These are phyloP conservation scores for Nitzschia putrida DNA, from an alignment of 108 stramenopile genomes.

Conservation along the genomic window DNA sequence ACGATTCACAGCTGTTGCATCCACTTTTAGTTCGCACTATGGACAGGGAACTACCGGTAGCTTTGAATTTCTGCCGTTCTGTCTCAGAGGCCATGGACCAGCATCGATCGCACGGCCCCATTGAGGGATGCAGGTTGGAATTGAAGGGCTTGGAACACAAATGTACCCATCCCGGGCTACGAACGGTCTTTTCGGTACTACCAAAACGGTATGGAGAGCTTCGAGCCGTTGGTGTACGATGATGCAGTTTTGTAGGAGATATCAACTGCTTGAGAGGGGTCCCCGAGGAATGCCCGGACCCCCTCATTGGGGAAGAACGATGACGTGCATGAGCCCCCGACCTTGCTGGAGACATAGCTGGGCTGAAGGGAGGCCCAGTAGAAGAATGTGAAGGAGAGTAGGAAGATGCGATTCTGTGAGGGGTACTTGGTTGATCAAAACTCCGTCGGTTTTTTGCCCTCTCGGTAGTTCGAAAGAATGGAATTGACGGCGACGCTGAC, in stretches of 20 bases:
- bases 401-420: background rate
- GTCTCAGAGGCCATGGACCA: background rate
- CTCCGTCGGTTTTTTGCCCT: background rate
- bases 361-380: background rate
- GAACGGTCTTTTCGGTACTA: background rate
- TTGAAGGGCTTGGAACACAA: background rate
- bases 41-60: background rate
- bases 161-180: background rate
- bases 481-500: background rate
- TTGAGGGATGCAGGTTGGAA: background rate
- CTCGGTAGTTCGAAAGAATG: background rate
- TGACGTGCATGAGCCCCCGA: background rate
- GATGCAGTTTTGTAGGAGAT: background rate
- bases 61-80: background rate
- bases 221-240: background rate
- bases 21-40: conserved; percentile 2
- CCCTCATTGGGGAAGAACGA: background rate
- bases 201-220: background rate
- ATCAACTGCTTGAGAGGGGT: background rate
- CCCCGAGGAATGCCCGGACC: too few relatives aligned
- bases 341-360: background rate
- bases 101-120: conserved; percentile 1
- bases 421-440: background rate
- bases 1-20: background rate
- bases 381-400: background rate